Percentiles rank a stretch among this genome's conserved stretches.
These are phyloP conservation scores for Xanthoconium stramineum DNA, from an alignment of 768 basidiomycete species.

Conservation along the genomic window DNA sequence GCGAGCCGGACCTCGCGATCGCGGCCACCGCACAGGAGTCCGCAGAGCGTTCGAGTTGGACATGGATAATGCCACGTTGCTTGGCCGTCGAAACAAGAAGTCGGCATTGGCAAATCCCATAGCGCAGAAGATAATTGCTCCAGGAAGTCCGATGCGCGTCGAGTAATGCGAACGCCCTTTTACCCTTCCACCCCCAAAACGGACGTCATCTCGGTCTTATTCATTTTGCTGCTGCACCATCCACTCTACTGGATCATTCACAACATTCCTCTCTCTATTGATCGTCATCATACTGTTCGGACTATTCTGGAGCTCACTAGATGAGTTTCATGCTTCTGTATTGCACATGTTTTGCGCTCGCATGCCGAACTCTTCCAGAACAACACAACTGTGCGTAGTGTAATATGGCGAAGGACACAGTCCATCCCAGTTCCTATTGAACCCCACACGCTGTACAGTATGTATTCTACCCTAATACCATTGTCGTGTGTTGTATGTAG, in stretches of 20 bases:
- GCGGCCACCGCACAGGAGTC: constrained; percentile 34
- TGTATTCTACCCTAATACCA: constrained; percentile 18
- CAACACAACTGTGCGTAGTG: constrained; percentile 6
- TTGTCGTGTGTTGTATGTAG: constrained; percentile 15
- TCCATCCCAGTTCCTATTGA: constrained; percentile 5
- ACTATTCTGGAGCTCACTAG: not conserved
- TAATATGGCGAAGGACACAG: constrained; percentile 17
- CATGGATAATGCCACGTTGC: constrained; percentile 79
- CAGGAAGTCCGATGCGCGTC: constrained; percentile 35
- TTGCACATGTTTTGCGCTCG: constrained; percentile 12
- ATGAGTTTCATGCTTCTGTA: not conserved
- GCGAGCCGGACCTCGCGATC: constrained; percentile 69
- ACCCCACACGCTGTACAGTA: constrained; percentile 18
- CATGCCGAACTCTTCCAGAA: constrained; percentile 9
- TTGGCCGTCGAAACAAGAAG: constrained; percentile 65
- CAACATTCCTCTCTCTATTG: not conserved
- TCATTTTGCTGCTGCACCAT: not conserved
- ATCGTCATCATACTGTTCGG: not conserved
- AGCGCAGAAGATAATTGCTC: constrained; percentile 21
- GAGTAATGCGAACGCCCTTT: constrained; percentile 6
- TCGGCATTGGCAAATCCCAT: constrained; percentile 34
- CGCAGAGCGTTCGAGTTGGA: constrained; percentile 73
- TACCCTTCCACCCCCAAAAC: too few relatives aligned
- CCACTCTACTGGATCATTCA: not conserved
- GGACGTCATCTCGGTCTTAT: too few relatives aligned